These are phyloP conservation scores for Primulina eburnea DNA, from an alignment of 257 asterid genomes.

Conservation along the genomic window DNA sequence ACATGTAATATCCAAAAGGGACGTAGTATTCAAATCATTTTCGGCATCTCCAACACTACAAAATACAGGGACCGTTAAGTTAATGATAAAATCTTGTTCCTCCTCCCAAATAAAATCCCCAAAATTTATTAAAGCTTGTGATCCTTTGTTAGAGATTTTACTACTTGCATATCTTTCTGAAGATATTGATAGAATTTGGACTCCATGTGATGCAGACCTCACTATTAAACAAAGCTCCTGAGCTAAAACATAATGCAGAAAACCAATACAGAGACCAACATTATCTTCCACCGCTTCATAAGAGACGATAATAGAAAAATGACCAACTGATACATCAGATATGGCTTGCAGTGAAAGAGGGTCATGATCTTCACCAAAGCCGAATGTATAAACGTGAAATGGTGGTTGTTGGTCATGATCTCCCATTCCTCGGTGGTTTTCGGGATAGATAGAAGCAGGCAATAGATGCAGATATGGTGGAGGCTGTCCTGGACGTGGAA, in stretches of 20 bases:
- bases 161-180: slow-evolving; percentile 29
- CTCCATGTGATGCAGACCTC: slow-evolving; percentile 27
- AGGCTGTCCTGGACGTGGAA: not conserved
- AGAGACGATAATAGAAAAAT: slow-evolving; percentile 34
- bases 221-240: slow-evolving; percentile 26
- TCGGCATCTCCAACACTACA: not conserved
- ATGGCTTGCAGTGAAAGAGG: slow-evolving; percentile 30
- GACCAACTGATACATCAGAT: slow-evolving; percentile 32
- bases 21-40: slow-evolving; percentile 4
- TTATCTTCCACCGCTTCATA: slow-evolving; percentile 34
- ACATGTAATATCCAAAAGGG: slow-evolving; percentile 22
- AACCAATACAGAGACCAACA: slow-evolving; percentile 33
- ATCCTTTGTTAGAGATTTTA: slow-evolving; percentile 23
- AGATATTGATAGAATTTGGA: slow-evolving; percentile 21
- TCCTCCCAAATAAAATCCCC: slow-evolving; percentile 36
- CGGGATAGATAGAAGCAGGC: slow-evolving; percentile 30
- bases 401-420: not conserved
- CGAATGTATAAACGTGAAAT: slow-evolving; percentile 32
- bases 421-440: not conserved
- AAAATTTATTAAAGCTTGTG: slow-evolving; percentile 15
- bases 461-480: slow-evolving; percentile 25
- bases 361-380: slow-evolving; percentile 36
- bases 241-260: slow-evolving; percentile 29
- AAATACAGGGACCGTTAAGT: slow-evolving; percentile 22
- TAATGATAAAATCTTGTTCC: slow-evolving; percentile 30